Conservation (phyloP, 2,329 filamentous ascomycete genomes). For the Penicillium polonicum region DNA sequence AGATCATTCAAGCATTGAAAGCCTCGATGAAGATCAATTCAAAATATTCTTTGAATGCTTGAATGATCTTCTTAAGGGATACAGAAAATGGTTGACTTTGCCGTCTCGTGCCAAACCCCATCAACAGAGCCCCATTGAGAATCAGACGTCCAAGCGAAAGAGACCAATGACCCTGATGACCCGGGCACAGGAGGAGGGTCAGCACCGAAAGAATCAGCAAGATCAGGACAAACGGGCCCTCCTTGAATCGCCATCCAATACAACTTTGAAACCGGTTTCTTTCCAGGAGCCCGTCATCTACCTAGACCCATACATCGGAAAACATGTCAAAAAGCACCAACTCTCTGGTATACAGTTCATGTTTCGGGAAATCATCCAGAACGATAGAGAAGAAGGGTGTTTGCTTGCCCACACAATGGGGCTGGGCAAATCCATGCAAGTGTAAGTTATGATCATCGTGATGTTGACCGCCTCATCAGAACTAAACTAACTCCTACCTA, state of each 20-base stretch:
- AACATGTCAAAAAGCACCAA: constrained; percentile 72
- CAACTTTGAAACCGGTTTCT: too few relatives aligned
- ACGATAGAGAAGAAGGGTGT: constrained; percentile 67
- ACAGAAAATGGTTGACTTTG: background rate
- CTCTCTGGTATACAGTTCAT: constrained; percentile 79
- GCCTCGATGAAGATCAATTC: background rate
- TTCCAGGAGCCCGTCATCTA: constrained; percentile 42
- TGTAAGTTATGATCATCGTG: constrained; percentile 46
- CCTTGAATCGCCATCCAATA: too few relatives aligned
- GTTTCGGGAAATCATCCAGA: constrained; percentile 76
- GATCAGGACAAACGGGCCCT: too few relatives aligned
- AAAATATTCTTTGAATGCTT: background rate
- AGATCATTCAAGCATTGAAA: background rate
- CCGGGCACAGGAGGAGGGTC: too few relatives aligned
- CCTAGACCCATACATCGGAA: constrained; percentile 63
- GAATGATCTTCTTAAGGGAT: background rate
- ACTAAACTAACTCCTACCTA: constrained; percentile 23
- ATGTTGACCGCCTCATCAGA: too few relatives aligned
- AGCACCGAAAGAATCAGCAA: too few relatives aligned
- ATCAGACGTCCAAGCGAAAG: too few relatives aligned
- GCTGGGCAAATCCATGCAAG: constrained; percentile 88
- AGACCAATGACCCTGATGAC: too few relatives aligned
- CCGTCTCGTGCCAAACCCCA: background rate
- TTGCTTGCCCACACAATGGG: constrained; percentile 89
- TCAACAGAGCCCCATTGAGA: too few relatives aligned